Percentiles rank a stretch among this genome's conserved stretches.
Conservation (phyloP, 1,284 basidiomycete genomes). For the Tilletia caries region DNA sequence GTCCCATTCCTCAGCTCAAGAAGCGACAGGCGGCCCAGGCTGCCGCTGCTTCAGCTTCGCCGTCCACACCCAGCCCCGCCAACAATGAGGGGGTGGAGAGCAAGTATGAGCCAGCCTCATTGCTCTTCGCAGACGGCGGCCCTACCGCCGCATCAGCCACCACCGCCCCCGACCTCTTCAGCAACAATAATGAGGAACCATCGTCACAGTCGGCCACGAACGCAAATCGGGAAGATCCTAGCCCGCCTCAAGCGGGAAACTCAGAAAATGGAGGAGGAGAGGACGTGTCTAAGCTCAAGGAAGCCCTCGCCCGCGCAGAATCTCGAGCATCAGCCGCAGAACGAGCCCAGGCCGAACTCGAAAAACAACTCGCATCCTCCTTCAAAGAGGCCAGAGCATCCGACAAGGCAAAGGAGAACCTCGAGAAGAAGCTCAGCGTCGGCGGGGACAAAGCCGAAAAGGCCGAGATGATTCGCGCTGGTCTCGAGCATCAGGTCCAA, state of each 20-base stretch:
- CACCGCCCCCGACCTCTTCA: background rate
- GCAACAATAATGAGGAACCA: background rate
- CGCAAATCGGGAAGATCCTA: background rate
- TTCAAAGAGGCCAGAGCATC: background rate
- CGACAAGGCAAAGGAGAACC: slow-evolving; percentile 8
- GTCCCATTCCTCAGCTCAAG: slow-evolving; percentile 24
- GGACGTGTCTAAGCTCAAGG: background rate
- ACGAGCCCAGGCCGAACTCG: slow-evolving; percentile 1
- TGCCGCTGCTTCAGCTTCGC: slow-evolving; percentile 25
- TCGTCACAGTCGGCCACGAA: background rate
- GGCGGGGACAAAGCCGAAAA: slow-evolving; percentile 8
- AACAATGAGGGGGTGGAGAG: slow-evolving; percentile 20
- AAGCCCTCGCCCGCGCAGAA: slow-evolving; percentile 1
- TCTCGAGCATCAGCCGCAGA: background rate
- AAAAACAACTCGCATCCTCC: background rate
- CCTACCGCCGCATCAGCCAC: background rate
- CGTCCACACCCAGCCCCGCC: slow-evolving; percentile 4
- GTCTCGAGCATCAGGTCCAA: background rate
- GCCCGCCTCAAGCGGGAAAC: background rate
- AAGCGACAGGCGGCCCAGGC: slow-evolving; percentile 36
- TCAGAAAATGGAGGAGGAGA: background rate
- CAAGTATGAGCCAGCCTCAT: slow-evolving; percentile 20
- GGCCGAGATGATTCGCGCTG: background rate
- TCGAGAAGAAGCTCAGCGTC: slow-evolving; percentile 15
- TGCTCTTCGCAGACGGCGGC: background rate